phyloP scores from a whole-genome alignment of 495 filamentous ascomycete species.

The Penicillium coprophilum region DNA sequence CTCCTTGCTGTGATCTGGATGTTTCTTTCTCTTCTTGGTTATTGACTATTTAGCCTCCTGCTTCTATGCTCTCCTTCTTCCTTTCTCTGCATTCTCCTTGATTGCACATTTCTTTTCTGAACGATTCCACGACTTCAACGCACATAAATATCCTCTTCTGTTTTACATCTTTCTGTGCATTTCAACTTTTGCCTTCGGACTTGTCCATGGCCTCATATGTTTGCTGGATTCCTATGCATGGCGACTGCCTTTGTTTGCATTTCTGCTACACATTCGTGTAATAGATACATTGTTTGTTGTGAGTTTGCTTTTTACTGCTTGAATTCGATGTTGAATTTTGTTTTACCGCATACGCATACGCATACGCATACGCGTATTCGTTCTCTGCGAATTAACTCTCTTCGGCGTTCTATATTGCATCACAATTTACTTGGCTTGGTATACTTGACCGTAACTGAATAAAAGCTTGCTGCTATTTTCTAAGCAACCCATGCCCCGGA shows the following conservation, averaged over 20 bases:
- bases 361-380: neutral
- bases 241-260: constrained; percentile 7
- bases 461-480: neutral
- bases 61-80: constrained; percentile 10
- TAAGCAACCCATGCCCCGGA: neutral
- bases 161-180: constrained; percentile 6
- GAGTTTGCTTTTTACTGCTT: neutral
- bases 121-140: constrained; percentile 39
- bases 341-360: neutral
- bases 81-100: constrained; percentile 25
- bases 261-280: neutral
- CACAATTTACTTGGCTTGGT: neutral
- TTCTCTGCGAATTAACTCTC: neutral
- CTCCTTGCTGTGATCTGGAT: constrained; percentile 3
- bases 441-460: no score
- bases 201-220: neutral
- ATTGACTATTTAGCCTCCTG: neutral
- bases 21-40: neutral
- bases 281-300: constrained; percentile 3
- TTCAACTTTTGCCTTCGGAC: neutral
- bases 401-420: neutral
- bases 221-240: constrained; percentile 5
- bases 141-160: constrained; percentile 29
- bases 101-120: constrained; percentile 29
- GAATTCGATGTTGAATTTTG: neutral